Evolutionary conservation across 2,329 filamentous ascomycete species (phyloP).

Genomic region (Microcyclosporella mali): DNA sequence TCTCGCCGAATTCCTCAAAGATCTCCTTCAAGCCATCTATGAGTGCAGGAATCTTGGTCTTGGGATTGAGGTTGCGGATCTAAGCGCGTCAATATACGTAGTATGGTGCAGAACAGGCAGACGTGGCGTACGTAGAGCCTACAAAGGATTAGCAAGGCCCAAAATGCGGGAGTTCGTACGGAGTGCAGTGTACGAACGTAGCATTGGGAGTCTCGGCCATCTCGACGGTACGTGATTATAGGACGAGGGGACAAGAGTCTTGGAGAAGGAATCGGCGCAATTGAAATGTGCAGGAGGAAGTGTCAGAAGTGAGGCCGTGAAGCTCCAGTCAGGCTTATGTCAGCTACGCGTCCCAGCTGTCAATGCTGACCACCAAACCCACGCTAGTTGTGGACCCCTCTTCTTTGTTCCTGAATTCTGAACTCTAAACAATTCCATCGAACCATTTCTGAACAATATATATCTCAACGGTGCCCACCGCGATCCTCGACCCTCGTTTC

Average conservation of each 20-base stretch:
- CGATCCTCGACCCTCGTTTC: too few relatives aligned
- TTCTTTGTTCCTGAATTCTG: slow-evolving; percentile 1
- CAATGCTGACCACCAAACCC: background rate
- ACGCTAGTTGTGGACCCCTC: too few relatives aligned
- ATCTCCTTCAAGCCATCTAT: slow-evolving; percentile 67
- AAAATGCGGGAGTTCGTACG: slow-evolving; percentile 35
- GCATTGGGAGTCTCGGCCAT: too few relatives aligned
- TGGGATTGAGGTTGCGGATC: slow-evolving; percentile 83
- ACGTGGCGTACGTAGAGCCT: slow-evolving; percentile 30
- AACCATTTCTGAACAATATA: slow-evolving; percentile 2
- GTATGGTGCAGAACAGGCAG: background rate
- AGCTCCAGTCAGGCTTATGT: too few relatives aligned
- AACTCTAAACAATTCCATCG: background rate
- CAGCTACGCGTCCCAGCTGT: too few relatives aligned
- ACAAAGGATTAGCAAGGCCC: slow-evolving; percentile 7
- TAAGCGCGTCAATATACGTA: slow-evolving; percentile 23
- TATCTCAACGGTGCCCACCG: background rate
- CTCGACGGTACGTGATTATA: too few relatives aligned
- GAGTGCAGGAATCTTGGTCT: slow-evolving; percentile 73
- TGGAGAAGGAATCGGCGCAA: too few relatives aligned
- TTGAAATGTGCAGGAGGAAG: too few relatives aligned
- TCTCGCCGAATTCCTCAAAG: slow-evolving; percentile 81
- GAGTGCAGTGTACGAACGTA: slow-evolving; percentile 40
- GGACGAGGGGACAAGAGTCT: too few relatives aligned
- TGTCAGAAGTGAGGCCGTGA: too few relatives aligned